phyloP scores from a whole-genome alignment of 345 rosid genomes.

The Moricandia arvensis region DNA sequence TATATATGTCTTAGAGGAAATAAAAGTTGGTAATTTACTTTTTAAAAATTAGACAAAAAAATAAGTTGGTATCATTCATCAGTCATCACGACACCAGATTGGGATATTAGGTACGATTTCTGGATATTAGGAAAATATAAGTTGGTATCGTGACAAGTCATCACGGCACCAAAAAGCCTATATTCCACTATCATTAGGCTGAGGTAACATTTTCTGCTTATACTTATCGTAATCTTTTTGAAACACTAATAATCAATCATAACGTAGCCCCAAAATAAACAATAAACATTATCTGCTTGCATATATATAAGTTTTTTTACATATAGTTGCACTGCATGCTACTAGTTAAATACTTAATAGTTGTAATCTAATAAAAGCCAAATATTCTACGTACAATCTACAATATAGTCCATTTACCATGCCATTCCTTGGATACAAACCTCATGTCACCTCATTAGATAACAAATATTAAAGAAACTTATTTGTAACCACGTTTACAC shows the following conservation, averaged over 20 bases:
- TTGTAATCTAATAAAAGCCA: background rate
- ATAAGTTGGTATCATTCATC: background rate
- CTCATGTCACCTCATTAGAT: conserved; percentile 11
- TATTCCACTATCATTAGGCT: conserved; percentile 20
- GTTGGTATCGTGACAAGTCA: background rate
- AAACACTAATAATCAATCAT: background rate
- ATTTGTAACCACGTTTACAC: background rate
- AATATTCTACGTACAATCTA: background rate
- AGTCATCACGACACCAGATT: conserved; percentile 14
- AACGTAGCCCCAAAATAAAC: background rate
- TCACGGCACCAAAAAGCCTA: conserved; percentile 20
- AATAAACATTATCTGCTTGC: background rate
- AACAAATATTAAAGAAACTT: background rate
- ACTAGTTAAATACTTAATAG: background rate
- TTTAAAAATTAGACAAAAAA: background rate
- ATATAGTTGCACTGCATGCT: background rate
- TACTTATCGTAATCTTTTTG: background rate
- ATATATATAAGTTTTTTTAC: background rate
- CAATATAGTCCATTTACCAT: background rate
- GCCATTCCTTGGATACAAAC: background rate
- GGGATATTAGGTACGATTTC: conserved; percentile 23
- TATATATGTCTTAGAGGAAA: background rate
- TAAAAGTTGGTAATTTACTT: background rate
- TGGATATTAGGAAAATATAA: background rate
- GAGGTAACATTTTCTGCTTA: background rate